Conservation (phyloP, 2,329 filamentous ascomycete genomes). For the Colletotrichum costaricense region DNA sequence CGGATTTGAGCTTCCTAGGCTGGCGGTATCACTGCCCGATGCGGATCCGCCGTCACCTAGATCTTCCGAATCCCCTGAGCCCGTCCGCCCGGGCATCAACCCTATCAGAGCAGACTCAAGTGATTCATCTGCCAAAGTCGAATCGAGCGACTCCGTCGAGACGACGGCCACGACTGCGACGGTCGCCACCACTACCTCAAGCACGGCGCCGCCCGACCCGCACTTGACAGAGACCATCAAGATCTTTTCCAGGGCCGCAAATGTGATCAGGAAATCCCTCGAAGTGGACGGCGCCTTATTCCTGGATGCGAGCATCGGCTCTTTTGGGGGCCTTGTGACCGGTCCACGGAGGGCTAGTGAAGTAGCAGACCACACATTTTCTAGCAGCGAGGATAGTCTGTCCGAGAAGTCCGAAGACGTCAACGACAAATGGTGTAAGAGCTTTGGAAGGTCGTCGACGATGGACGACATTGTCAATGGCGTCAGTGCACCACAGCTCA, state of each 20-base stretch:
- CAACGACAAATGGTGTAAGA: conserved; percentile 41
- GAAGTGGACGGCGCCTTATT: conserved; percentile 42
- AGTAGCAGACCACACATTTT: conserved; percentile 32
- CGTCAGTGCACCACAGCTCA: conserved; percentile 36
- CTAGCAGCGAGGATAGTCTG: conserved; percentile 40
- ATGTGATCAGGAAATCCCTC: conserved; percentile 54
- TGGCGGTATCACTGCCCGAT: conserved; percentile 4
- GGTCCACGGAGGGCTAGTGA: conserved; percentile 35
- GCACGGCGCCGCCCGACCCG: conserved; percentile 31
- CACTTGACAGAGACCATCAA: conserved; percentile 32
- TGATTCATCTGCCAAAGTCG: conserved; percentile 7
- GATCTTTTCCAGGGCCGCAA: conserved; percentile 56
- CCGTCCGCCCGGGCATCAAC: conserved; percentile 26
- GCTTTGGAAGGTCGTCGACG: conserved; percentile 53
- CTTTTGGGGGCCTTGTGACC: conserved; percentile 42
- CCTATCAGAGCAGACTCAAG: conserved; percentile 10
- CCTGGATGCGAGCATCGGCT: conserved; percentile 39
- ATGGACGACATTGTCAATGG: conserved; percentile 44
- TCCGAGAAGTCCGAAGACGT: conserved; percentile 17
- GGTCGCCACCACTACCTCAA: conserved; percentile 31
- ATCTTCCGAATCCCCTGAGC: background rate
- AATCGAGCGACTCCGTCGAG: conserved; percentile 31
- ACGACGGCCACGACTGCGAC: conserved; percentile 25
- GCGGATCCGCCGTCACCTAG: background rate
- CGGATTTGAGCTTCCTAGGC: background rate